These are phyloP conservation scores for Onygena corvina DNA, from an alignment of 2,329 filamentous ascomycete genomes.

Conservation along the genomic window DNA sequence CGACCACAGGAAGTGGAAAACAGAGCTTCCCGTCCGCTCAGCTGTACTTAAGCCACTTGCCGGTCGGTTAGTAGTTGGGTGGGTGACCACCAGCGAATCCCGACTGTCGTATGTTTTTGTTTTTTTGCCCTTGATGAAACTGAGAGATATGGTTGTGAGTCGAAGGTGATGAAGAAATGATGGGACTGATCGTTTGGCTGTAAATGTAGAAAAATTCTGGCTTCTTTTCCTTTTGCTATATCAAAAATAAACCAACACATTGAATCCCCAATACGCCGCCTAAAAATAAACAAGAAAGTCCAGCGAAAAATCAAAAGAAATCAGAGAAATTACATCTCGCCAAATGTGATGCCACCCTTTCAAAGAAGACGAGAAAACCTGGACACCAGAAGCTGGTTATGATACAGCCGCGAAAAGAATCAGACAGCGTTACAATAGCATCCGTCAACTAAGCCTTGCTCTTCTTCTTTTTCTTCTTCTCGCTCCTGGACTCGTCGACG, in stretches of 20 bases:
- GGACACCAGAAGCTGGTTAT: constrained; percentile 20
- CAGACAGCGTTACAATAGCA: constrained; percentile 16
- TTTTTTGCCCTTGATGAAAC: too few species aligned
- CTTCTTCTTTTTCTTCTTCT: constrained; percentile 52
- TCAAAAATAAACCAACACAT: constrained; percentile 5
- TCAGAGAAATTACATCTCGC: constrained; percentile 10
- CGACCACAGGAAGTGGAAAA: too few species aligned
- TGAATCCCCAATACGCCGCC: constrained; percentile 11
- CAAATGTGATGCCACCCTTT: constrained; percentile 8
- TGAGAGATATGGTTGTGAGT: too few species aligned
- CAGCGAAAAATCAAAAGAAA: constrained; percentile 4
- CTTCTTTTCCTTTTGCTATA: background rate
- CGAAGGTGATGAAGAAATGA: too few species aligned
- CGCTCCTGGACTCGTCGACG: constrained; percentile 38
- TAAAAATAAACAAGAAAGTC: constrained; percentile 2
- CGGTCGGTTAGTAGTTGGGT: too few species aligned
- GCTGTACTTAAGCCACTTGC: too few species aligned
- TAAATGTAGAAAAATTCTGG: background rate
- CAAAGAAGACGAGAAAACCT: constrained; percentile 9
- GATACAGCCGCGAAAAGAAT: constrained; percentile 27
- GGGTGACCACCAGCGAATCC: too few species aligned
- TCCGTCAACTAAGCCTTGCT: constrained; percentile 38
- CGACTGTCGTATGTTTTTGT: too few species aligned
- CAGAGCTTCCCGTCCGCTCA: too few species aligned
- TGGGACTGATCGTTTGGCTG: too few species aligned